Evolutionary conservation across 257 asterid genomes (phyloP), one percentile per base, ranked within the genome.

Genomic region (Capsicum chinense): DNA sequence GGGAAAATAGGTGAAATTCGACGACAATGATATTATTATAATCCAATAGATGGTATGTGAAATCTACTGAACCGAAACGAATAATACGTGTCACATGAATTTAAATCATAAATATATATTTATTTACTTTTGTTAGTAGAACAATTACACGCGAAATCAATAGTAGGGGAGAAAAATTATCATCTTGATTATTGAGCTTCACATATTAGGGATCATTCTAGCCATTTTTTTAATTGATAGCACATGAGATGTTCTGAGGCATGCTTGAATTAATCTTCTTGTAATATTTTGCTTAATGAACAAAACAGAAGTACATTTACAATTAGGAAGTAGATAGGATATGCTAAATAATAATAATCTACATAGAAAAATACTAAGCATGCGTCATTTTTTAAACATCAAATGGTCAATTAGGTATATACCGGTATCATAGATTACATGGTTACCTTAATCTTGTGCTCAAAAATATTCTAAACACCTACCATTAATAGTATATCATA

Each of bases 381-480:
- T 26, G 81, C 81, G 21, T 76, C 48, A 52, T 52, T 76, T 7
- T 76, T 54, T 26, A 76, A 76, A 16, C 63, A 54, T 76, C 59
- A 14, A 76, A 76, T 7, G 81, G 64, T 54, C 64, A 26, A 76
- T 26, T 56, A 76, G 48, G 60, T 21, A 12, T 21, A 35, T 67
- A 68, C 76, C 21, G 15, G 6, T 37, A 37, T 66, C 35, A 60
- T 60, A 8, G 35, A 60, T 1, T 64, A 64, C 54, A 68, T 68
- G 54, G 21, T 76, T 26, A 13, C 50, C 64, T 76, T 76, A 58
- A 76, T 76, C 50, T 26, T 14, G 81, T 76, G 64, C 48, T 54
- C 8, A 76, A 52, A 76, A 76, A 26, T 26, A 54, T 76, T 76
- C 81, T 76, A 14, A 76, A 48, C 50, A 76, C 50, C 81, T 54